phyloP scores from a whole-genome alignment of 768 basidiomycete genomes.

The Boletus vermiculosoides region DNA sequence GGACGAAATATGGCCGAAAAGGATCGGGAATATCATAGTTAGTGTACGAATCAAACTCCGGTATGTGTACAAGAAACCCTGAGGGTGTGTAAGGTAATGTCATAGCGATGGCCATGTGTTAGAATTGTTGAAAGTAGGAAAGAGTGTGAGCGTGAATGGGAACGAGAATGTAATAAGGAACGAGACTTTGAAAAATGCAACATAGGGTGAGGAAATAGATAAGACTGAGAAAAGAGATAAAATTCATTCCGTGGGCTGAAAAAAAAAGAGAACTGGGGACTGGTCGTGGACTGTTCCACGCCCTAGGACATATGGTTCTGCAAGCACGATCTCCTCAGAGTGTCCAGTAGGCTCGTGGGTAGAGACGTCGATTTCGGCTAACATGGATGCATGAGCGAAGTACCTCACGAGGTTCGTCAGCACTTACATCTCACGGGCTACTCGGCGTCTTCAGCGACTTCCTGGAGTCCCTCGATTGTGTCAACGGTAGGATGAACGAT shows the following conservation, averaged over 20 bases:
- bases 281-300: not conserved
- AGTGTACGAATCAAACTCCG: constrained; percentile 5
- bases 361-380: not conserved
- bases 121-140: constrained; percentile 11
- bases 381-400: constrained; percentile 1
- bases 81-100: constrained; percentile 11
- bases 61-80: constrained; percentile 5
- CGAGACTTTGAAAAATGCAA: not conserved
- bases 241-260: not conserved
- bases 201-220: not conserved
- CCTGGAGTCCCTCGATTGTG: not conserved
- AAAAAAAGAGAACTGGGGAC: not conserved
- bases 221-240: not conserved
- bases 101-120: constrained; percentile 13
- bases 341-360: not conserved
- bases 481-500: not conserved
- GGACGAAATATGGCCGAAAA: not conserved
- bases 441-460: not conserved
- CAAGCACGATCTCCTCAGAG: not conserved
- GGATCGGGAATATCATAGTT: constrained; percentile 8
- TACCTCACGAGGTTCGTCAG: not conserved
- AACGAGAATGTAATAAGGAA: not conserved
- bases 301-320: not conserved
- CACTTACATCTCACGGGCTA: constrained; percentile 11
- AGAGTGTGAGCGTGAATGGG: not conserved